These are phyloP conservation scores for Aspergillus amoenus DNA, from an alignment of 2,329 filamentous ascomycete species.

Conservation along the genomic window DNA sequence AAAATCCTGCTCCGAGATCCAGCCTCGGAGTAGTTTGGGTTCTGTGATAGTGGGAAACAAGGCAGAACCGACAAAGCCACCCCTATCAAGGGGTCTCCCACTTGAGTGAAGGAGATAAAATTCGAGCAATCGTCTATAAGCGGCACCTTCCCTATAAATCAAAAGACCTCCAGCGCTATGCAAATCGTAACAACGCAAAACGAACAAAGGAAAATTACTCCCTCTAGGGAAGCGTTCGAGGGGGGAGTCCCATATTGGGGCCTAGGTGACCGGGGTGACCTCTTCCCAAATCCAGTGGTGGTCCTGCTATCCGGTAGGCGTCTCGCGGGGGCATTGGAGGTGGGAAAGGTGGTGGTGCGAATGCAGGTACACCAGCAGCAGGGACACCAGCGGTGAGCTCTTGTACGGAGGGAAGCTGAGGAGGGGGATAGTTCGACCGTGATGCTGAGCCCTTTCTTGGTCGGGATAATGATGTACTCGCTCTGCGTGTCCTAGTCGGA, in stretches of 20 bases:
- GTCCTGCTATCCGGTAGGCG: constrained; percentile 33
- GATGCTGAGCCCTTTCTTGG: constrained; percentile 41
- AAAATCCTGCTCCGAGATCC: constrained; percentile 27
- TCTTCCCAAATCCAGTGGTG: constrained; percentile 29
- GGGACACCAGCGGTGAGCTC: constrained; percentile 49
- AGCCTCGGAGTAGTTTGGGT: constrained; percentile 25
- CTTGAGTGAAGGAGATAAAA: constrained; percentile 7
- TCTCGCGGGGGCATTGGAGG: constrained; percentile 36
- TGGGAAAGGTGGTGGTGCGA: constrained; percentile 37
- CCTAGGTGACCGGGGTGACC: constrained; percentile 32
- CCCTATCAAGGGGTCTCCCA: not conserved
- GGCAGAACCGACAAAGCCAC: constrained; percentile 4
- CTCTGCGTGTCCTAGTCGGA: constrained; percentile 34
- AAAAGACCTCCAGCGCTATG: constrained; percentile 40
- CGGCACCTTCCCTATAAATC: constrained; percentile 28
- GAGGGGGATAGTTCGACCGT: constrained; percentile 33
- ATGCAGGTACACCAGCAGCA: constrained; percentile 46
- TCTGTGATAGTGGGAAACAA: constrained; percentile 4
- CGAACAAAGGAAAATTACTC: constrained; percentile 13
- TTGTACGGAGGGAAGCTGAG: constrained; percentile 45
- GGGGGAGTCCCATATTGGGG: constrained; percentile 33
- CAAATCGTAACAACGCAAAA: constrained; percentile 35
- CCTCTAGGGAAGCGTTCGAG: constrained; percentile 36
- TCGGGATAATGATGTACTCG: constrained; percentile 40
- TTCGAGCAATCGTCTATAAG: constrained; percentile 29